Evolutionary conservation across 2,329 filamentous ascomycete genomes (phyloP).

Genomic region (Rhinocladiella similis): DNA sequence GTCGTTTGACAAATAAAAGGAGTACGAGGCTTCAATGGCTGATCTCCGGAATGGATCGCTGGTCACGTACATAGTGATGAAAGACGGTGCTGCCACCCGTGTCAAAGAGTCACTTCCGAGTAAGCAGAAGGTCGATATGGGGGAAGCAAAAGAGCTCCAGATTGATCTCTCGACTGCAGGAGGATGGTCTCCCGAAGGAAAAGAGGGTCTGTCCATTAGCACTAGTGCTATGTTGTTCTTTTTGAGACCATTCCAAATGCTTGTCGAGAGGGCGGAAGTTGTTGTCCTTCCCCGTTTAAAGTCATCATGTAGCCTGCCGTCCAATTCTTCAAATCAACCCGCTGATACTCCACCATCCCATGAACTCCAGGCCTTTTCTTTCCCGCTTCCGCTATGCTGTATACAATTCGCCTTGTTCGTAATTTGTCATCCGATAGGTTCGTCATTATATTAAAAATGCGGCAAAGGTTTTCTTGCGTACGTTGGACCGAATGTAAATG

Average conservation of each 20-base stretch:
- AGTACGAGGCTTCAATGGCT: background rate
- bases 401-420: constrained; percentile 17
- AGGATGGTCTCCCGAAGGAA: background rate
- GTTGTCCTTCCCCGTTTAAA: constrained; percentile 3
- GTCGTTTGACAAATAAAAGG: background rate
- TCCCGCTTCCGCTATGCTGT: constrained; percentile 15
- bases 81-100: background rate
- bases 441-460: constrained; percentile 9
- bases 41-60: background rate
- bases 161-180: background rate
- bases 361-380: constrained; percentile 2
- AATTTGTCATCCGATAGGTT: constrained; percentile 20
- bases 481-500: background rate
- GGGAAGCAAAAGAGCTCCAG: background rate
- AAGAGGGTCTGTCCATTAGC: background rate
- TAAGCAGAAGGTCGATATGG: background rate
- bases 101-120: background rate
- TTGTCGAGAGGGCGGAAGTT: background rate
- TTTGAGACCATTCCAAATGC: constrained; percentile 1
- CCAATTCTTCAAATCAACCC: background rate
- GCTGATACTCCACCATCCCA: constrained; percentile 2
- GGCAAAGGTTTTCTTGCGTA: constrained; percentile 7
- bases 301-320: constrained; percentile 1
- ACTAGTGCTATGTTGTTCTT: background rate
- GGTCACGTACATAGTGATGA: background rate